Percentiles rank a stretch among this genome's conserved stretches.
Evolutionary conservation across 257 asterid species (phyloP).

Genomic region (Nicotiana obtusifolia): DNA sequence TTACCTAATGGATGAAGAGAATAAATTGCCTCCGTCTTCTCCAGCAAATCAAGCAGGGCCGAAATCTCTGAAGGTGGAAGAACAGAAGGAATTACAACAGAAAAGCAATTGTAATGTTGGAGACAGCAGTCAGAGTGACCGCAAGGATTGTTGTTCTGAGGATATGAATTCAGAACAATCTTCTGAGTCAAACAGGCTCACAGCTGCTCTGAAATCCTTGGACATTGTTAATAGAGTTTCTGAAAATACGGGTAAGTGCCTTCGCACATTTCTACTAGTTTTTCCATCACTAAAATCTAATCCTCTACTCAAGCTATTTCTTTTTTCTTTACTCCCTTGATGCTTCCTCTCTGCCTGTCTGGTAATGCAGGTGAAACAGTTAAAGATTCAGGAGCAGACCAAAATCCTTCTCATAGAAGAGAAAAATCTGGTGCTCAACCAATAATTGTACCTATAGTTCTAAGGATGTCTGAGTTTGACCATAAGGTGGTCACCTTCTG

Average conservation of each 20-base stretch:
- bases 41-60: conserved; percentile 44
- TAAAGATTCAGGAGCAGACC: conserved; percentile 37
- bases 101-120: conserved; percentile 24
- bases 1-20: conserved; percentile 89
- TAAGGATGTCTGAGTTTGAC: conserved; percentile 94
- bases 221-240: conserved; percentile 32
- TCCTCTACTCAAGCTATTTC: conserved; percentile 12
- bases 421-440: conserved; percentile 84
- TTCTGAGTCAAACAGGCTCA: conserved; percentile 37
- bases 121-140: conserved; percentile 23
- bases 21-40: conserved; percentile 37
- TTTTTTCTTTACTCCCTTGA: background rate
- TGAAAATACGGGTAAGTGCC: conserved; percentile 41
- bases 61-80: conserved; percentile 32
- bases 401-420: conserved; percentile 35
- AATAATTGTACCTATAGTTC: conserved; percentile 75
- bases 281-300: background rate
- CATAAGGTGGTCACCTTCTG: conserved; percentile 51
- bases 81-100: conserved; percentile 31
- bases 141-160: conserved; percentile 19
- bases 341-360: background rate
- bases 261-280: background rate
- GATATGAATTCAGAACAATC: conserved; percentile 20
- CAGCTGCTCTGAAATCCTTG: conserved; percentile 43
- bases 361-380: conserved; percentile 42